Percentiles rank a stretch among this genome's conserved stretches.
phyloP scores from a whole-genome alignment of 1,139 yeast species.

The Debaryomyces psychrophilus region DNA sequence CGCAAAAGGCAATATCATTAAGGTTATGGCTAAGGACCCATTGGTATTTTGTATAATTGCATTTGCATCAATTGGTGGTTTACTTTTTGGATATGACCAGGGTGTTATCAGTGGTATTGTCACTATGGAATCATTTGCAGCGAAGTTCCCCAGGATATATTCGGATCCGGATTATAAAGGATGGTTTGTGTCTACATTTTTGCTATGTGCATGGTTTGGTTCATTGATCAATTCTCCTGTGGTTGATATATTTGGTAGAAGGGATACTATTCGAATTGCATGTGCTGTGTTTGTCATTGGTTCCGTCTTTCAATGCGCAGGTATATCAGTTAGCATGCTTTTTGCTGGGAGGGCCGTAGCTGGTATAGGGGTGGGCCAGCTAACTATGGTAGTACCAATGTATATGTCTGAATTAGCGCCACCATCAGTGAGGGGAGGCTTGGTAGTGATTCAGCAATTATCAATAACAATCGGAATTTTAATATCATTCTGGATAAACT shows the following conservation, averaged over 20 bases:
- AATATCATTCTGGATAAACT: conserved; percentile 16
- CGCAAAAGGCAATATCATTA: conserved; percentile 10
- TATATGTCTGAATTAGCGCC: conserved; percentile 28
- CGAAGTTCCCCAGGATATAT: conserved; percentile 20
- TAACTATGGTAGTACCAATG: conserved; percentile 25
- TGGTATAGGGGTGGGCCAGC: conserved; percentile 16
- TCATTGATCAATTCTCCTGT: conserved; percentile 25
- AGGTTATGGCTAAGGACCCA: conserved; percentile 17
- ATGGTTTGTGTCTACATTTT: conserved; percentile 27
- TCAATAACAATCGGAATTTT: conserved; percentile 16
- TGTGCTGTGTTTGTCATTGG: conserved; percentile 34
- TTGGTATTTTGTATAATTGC: conserved; percentile 19
- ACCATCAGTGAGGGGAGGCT: conserved; percentile 18
- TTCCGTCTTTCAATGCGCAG: conserved; percentile 36
- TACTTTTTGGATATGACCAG: conserved; percentile 73
- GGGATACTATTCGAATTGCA: conserved; percentile 31
- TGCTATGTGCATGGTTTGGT: conserved; percentile 28
- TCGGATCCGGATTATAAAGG: conserved; percentile 26
- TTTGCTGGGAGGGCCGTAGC: conserved; percentile 11
- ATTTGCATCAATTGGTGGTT: conserved; percentile 27
- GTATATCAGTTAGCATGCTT: conserved; percentile 9
- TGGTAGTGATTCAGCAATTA: conserved; percentile 13
- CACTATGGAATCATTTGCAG: conserved; percentile 37
- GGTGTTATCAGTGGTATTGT: conserved; percentile 73
- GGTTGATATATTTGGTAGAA: conserved; percentile 36